Evolutionary conservation across 1,284 basidiomycete genomes (phyloP), one percentile per base, ranked within the genome.

Genomic region (Sporisorium sorghi): DNA sequence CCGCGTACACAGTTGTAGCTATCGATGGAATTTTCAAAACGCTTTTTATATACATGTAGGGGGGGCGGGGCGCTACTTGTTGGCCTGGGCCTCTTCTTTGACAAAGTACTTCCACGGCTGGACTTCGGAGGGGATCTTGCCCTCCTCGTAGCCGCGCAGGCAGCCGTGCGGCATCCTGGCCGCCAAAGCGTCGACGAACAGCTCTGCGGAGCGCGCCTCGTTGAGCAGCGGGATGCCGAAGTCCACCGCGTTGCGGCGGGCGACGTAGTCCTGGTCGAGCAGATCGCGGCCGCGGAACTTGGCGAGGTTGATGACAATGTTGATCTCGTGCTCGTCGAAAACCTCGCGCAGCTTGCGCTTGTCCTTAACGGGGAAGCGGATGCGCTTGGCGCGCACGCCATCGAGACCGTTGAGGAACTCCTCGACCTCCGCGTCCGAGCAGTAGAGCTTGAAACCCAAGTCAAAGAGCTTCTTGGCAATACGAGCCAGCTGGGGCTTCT

Each of bases 351-450:
- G 88, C 86, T 94, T 95, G 65, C 96, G 89, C 88, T 99, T 99
- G 87, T 99, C 97, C 83, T 93, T 92, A 66, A 92, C 92, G 11
- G 97, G 97, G 90, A 99, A 97, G 86, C 93, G 90, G 82, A 99
- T 98, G 64, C 91, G 90, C 87, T 94, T 93, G 60, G 90, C 91
- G 2, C 65, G 58, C 6, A 84, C 77, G 44, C 85, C 73, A 1
- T 82, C 75, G 15, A 84, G 61, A 57, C 87, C 85, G 86, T 95
- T 95, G 85, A 98, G 86, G 87, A 90, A 92, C 58, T 90, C 87
- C 84, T 97, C 95, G 19, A 99, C 91, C 23, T 87, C 86, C 3
- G 88, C 86, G 7, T 92, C 93, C 6, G 94, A 91, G 86, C 93
- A 94, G 87, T 92, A 95, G 44, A 97, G 88, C 86, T 93, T 93